Conservation (phyloP, 2,329 filamentous ascomycete genomes). For the Arthrobotrys megalospora region DNA sequence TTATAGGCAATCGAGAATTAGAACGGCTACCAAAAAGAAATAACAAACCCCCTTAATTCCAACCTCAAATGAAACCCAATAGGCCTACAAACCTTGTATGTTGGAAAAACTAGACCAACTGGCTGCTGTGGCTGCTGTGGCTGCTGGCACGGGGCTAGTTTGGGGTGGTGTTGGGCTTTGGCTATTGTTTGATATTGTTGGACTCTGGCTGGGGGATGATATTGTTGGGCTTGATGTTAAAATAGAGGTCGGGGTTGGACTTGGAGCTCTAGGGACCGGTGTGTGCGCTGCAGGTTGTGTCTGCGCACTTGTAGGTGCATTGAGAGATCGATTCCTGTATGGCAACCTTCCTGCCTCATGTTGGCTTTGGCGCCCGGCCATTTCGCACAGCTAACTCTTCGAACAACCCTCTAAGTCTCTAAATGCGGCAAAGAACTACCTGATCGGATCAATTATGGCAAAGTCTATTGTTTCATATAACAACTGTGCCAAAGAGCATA, state of each 20-base stretch:
- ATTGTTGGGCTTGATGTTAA: slow-evolving; percentile 27
- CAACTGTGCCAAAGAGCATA: background rate
- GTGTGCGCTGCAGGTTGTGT: background rate
- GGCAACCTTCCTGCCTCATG: slow-evolving; percentile 34
- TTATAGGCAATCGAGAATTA: slow-evolving; percentile 42
- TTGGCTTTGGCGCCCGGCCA: slow-evolving; percentile 29
- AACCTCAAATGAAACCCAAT: slow-evolving; percentile 28
- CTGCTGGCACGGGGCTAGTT: background rate
- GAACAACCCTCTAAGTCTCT: background rate
- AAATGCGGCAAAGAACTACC: background rate
- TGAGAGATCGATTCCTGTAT: slow-evolving; percentile 39
- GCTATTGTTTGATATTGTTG: slow-evolving; percentile 17
- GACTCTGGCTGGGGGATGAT: slow-evolving; percentile 6
- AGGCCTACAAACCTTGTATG: slow-evolving; percentile 41
- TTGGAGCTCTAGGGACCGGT: slow-evolving; percentile 8
- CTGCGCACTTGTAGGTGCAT: background rate
- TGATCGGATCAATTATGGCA: slow-evolving; percentile 9
- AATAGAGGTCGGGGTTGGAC: slow-evolving; percentile 32
- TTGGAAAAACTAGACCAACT: slow-evolving; percentile 24
- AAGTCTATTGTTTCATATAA: slow-evolving; percentile 31
- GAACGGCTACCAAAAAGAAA: slow-evolving; percentile 5
- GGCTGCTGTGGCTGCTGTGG: slow-evolving; percentile 6
- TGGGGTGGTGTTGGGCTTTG: slow-evolving; percentile 11
- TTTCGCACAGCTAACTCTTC: slow-evolving; percentile 18
- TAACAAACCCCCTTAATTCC: slow-evolving; percentile 20